Conservation (phyloP, 768 basidiomycete genomes). For the Calvatia gigantea region DNA sequence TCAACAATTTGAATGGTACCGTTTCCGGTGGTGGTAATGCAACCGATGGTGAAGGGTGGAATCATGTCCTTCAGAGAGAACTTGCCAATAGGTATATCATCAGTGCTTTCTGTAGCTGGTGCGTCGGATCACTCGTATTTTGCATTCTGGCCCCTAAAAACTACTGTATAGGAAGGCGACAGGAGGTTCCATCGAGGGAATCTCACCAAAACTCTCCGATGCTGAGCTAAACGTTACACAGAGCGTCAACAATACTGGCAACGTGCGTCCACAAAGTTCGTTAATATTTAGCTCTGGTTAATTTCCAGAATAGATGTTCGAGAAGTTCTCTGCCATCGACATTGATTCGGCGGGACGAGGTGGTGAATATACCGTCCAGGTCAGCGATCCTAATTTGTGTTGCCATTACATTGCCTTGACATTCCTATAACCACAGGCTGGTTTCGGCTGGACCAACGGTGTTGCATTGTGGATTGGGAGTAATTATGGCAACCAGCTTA, state of each 20-base stretch:
- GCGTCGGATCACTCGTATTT: constrained; percentile 18
- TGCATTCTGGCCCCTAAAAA: background rate
- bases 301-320: constrained; percentile 62
- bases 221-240: constrained; percentile 65
- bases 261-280: constrained; percentile 43
- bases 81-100: constrained; percentile 84
- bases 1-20: constrained; percentile 50
- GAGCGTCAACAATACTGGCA: constrained; percentile 67
- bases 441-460: constrained; percentile 91
- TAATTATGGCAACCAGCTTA: constrained; percentile 58
- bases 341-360: constrained; percentile 77
- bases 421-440: constrained; percentile 38
- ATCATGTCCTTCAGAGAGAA: constrained; percentile 55
- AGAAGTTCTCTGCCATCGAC: constrained; percentile 80
- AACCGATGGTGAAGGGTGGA: constrained; percentile 61
- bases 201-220: constrained; percentile 69
- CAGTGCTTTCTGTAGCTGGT: constrained; percentile 90
- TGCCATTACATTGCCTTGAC: background rate
- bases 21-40: constrained; percentile 71
- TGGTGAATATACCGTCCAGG: constrained; percentile 88
- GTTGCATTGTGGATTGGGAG: constrained; percentile 73
- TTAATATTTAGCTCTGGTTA: background rate
- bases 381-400: constrained; percentile 26
- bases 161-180: constrained; percentile 66
- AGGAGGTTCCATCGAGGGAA: constrained; percentile 73